Conservation (phyloP, 2,329 filamentous ascomycete species). For the Chrysosphaeria jannelii region DNA sequence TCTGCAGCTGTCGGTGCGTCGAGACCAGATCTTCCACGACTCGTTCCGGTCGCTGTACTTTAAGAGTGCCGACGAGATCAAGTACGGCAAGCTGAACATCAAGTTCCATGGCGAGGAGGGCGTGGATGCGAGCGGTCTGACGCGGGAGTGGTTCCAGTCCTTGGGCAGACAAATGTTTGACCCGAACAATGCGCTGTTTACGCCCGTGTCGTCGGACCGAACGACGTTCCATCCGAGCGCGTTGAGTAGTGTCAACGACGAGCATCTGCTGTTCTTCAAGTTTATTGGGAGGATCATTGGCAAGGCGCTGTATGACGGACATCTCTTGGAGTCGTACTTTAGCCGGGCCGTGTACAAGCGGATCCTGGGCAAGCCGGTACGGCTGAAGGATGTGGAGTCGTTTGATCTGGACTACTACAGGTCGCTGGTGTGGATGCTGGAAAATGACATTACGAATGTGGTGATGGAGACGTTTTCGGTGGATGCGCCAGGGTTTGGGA, state of each 20-base stretch:
- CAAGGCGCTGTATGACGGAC: constrained; percentile 87
- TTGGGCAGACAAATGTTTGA: constrained; percentile 97
- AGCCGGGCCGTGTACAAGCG: constrained; percentile 96
- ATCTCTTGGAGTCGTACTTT: constrained; percentile 93
- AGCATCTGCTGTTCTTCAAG: constrained; percentile 96
- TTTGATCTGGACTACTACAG: constrained; percentile 98
- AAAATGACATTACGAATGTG: constrained; percentile 94
- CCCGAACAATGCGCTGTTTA: constrained; percentile 87
- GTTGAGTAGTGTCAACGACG: constrained; percentile 73
- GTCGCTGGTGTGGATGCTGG: constrained; percentile 89
- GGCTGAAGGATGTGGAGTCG: constrained; percentile 97
- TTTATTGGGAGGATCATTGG: constrained; percentile 97
- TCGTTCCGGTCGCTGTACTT: constrained; percentile 97
- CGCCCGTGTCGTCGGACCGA: constrained; percentile 81
- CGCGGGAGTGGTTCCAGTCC: constrained; percentile 96
- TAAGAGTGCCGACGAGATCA: constrained; percentile 90
- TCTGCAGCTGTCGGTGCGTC: constrained; percentile 65
- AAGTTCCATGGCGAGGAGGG: constrained; percentile 93
- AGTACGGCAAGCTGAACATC: constrained; percentile 94
- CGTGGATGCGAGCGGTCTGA: constrained; percentile 90
- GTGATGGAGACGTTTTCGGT: constrained; percentile 90
- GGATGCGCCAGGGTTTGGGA: constrained; percentile 81
- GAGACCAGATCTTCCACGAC: constrained; percentile 90
- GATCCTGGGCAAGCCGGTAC: constrained; percentile 80
- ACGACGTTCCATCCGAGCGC: constrained; percentile 98